Base-by-base conservation (phyloP, 768 basidiomycete species). In the Macrolepiota dolichaula region DNA sequence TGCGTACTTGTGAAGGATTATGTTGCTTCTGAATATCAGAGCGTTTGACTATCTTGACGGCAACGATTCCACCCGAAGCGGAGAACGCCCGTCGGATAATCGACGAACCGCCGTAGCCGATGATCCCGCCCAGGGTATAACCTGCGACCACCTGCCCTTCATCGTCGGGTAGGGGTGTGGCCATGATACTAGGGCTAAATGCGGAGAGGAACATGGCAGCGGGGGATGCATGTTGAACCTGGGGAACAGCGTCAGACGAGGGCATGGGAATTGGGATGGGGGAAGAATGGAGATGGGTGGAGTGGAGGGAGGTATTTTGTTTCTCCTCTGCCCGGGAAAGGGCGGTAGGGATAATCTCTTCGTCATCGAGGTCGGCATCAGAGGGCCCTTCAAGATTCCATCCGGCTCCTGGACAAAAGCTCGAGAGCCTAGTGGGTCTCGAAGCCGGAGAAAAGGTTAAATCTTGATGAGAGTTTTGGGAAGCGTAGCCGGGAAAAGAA, bases 71-170 rank as follows among this genome's bases (percentile, higher is more conserved):
- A 35, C 86, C 91, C 1, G 89, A 86, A 3, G 81, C 72, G 6
- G 85, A 79, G 9, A 74, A 84, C 1, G 88, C 94, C 5, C 83
- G 82, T 55, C 90, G 77, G 61, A 96, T 91, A 61, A 85, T 85
- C 13, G 92, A 92, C 71, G 93, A 92, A 6, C 86, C 89, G 9
- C 95, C 94, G 62, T 83, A 79, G 25, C 91, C 94, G 12, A 96
- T 82, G 65, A 89, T 77, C 32, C 80, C 79, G 15, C 92, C 94
- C 0, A 97, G 81, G 6, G 80, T 83, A 69, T 94, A 96, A 10
- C 88, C 87, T 0, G 83, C 80, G 11, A 95, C 79, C 24, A 75
- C 68, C 55, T 88, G 78, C 2, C 91, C 91, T 66, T 89, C 88
- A 17, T 81, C 83, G 65, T 93, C 90, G 4, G 84, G 82, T 5